Percentiles rank a stretch among this genome's conserved stretches.
Conservation (phyloP, 371 early-diverging fungal genomes). For the Mucor mucedo region DNA sequence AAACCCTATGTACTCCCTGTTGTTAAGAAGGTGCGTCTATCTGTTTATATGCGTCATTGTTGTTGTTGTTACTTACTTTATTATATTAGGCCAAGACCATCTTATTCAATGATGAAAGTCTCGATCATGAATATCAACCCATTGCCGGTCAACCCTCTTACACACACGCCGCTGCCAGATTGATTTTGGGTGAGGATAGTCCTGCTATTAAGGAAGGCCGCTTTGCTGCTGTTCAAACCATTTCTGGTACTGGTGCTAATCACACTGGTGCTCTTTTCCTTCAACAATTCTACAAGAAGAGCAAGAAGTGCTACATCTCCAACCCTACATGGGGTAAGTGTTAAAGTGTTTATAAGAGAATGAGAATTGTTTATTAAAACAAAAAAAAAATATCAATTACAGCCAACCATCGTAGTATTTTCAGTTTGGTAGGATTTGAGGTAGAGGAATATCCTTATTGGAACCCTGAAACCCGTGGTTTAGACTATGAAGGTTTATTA, state of each 20-base stretch:
- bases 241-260: constrained; percentile 97
- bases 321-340: constrained; percentile 95
- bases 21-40: constrained; percentile 76
- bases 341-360: neutral
- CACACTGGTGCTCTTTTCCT: constrained; percentile 88
- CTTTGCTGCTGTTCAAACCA: constrained; percentile 81
- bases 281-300: constrained; percentile 68
- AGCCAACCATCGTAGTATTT: constrained; percentile 93
- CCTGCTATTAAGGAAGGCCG: constrained; percentile 79
- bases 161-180: constrained; percentile 74
- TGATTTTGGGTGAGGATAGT: constrained; percentile 86
- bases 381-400: neutral
- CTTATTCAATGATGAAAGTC: constrained; percentile 67
- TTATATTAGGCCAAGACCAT: constrained; percentile 76
- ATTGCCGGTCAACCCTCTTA: constrained; percentile 84
- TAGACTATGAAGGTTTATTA: constrained; percentile 82
- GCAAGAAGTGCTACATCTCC: constrained; percentile 79
- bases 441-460: constrained; percentile 90
- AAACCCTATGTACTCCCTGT: constrained; percentile 96
- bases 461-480: constrained; percentile 75
- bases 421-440: constrained; percentile 81
- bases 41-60: neutral
- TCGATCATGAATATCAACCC: constrained; percentile 95
- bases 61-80: neutral
- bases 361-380: neutral